Percentiles rank a stretch among this genome's conserved stretches.
phyloP scores from a whole-genome alignment of 2,329 filamentous ascomycete genomes.

The Catunica adiposa region DNA sequence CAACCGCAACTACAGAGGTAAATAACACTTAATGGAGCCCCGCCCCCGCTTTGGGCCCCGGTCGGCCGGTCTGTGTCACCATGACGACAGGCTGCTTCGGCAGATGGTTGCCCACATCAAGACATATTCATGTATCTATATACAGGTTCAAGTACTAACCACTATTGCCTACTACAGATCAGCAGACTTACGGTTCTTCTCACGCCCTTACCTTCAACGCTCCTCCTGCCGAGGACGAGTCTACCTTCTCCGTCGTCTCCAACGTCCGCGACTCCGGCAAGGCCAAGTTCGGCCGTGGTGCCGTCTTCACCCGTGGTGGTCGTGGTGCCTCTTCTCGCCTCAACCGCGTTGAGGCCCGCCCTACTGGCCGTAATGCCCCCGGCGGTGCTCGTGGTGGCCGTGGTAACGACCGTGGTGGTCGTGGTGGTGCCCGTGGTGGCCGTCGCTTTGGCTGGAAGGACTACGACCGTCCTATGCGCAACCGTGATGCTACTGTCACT shows the following conservation, averaged over 20 bases:
- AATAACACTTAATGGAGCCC: neutral
- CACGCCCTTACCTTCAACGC: slow-evolving; percentile 77
- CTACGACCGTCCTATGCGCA: slow-evolving; percentile 92
- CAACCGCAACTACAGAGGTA: slow-evolving; percentile 87
- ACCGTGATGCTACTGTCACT: slow-evolving; percentile 88
- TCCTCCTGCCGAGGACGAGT: slow-evolving; percentile 86
- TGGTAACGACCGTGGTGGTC: slow-evolving; percentile 52
- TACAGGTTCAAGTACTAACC: slow-evolving; percentile 14
- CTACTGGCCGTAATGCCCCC: slow-evolving; percentile 46
- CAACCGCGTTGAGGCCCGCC: slow-evolving; percentile 47
- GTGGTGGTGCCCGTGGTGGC: slow-evolving; percentile 56
- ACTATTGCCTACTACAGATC: slow-evolving; percentile 40
- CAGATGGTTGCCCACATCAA: too few relatives aligned
- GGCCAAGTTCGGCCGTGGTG: slow-evolving; percentile 74
- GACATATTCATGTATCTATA: slow-evolving; percentile 8
- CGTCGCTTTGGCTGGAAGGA: slow-evolving; percentile 97
- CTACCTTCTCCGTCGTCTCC: slow-evolving; percentile 94
- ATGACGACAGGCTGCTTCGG: neutral
- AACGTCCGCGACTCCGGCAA: slow-evolving; percentile 78
- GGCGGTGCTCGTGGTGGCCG: slow-evolving; percentile 54
- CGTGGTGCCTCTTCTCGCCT: slow-evolving; percentile 56
- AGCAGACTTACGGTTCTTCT: slow-evolving; percentile 91
- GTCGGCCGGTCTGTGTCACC: neutral
- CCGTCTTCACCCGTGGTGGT: slow-evolving; percentile 72
- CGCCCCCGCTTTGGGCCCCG: neutral